Evolutionary conservation across 2,329 filamentous ascomycete genomes (phyloP), one percentile per base, ranked within the genome.

Genomic region (Lasiodiplodia sp.): DNA sequence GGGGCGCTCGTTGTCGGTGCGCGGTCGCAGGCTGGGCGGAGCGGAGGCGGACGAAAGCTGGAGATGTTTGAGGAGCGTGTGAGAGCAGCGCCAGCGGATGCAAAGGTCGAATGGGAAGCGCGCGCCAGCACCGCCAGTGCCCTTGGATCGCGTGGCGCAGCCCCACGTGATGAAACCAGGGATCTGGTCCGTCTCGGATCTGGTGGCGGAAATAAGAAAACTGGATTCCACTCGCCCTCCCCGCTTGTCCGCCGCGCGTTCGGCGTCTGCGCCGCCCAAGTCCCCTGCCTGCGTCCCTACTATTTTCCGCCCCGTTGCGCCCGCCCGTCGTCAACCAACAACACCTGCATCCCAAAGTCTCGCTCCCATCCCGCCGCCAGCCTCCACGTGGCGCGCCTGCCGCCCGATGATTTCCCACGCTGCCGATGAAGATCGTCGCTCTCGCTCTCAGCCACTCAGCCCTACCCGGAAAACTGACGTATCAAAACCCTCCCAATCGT

Each of bases 401-500:
- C 12, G 12, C n/a, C 37, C 51, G 40, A 23, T 21, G 31, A 64
- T 53, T 34, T 47, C 18, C 60, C 58, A 38, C 60, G 11, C 28
- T 8, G 60, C 28, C 23, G 40, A 44, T n/a, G 16, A 44, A 44
- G 40, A 44, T 44, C 18, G 40, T 44, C 40, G 40, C 7, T 47
- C 6, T 47, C 40, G 40, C 40, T 1, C 16, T 8, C 40, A 47
- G 44, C 44, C 44, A 47, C 60, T 64, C 60, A 64, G 60, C 60
- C 60, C 37, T 64, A 64, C 60, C 58, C 60, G 60, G 60, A 63
- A 18, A 64, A 38, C 28, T 23, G 47, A 52, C 38, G 58, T 49
- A 64, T 52, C 44, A 47, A n/a, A 21, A 16, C 31, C n/a, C 12
- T 16, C 57, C 44, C 18, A 25, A 14, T 49, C n/a, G 56, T 14